A percentile compares a stretch with the other conserved stretches of the same genome.
phyloP scores from a whole-genome alignment of 2,329 filamentous ascomycete genomes.

The Rutstroemia sp. region DNA sequence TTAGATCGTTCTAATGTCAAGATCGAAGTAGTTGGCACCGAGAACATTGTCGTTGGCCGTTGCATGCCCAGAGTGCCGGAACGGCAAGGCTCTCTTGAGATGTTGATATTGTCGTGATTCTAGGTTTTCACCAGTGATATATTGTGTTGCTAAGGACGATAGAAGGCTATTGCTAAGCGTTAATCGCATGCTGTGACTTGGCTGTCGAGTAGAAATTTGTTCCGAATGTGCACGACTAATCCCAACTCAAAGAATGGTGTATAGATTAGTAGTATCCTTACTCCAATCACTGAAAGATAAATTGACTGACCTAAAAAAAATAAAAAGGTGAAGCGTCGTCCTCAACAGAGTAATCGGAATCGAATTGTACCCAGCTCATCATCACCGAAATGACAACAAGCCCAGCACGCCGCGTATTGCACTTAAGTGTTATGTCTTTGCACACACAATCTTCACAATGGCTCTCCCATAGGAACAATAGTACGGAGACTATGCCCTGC shows the following conservation, averaged over 20 bases:
- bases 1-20: too few relatives aligned
- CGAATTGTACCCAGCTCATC: constrained; percentile 30
- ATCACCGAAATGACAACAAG: constrained; percentile 19
- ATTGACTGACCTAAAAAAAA: constrained; percentile 22
- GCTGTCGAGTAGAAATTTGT: too few relatives aligned
- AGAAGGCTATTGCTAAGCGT: too few relatives aligned
- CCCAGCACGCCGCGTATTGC: constrained; percentile 81
- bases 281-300: neutral
- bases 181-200: too few relatives aligned
- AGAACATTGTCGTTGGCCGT: too few relatives aligned
- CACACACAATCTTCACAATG: constrained; percentile 87
- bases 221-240: too few relatives aligned
- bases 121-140: too few relatives aligned
- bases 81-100: too few relatives aligned
- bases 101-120: too few relatives aligned
- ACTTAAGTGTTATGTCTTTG: constrained; percentile 68
- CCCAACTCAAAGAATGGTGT: neutral
- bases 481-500: constrained; percentile 45
- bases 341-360: constrained; percentile 34
- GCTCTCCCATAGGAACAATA: constrained; percentile 73
- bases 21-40: too few relatives aligned
- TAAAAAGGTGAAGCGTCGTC: constrained; percentile 28
- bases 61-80: too few relatives aligned
- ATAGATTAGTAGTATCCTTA: constrained; percentile 30
- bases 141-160: too few relatives aligned